Base-by-base conservation (phyloP, 202 grass and related monocot species). In the Panicum virgatum region DNA sequence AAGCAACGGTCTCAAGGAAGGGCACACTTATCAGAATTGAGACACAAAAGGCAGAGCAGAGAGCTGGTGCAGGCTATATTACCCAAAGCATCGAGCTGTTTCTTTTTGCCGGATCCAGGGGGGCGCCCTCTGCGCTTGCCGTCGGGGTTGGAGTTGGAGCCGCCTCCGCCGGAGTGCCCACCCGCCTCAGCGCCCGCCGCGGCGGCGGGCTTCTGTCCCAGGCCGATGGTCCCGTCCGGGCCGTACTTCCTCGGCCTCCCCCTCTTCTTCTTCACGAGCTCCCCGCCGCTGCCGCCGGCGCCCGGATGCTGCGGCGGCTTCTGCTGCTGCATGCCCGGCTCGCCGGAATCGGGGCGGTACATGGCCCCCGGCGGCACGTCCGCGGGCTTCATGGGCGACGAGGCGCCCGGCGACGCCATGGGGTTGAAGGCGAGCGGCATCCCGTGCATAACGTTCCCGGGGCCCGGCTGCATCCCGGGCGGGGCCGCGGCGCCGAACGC, bases 241-340 rank as follows among this genome's bases (percentile, higher is more conserved):
- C 97, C 97, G 2, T 99, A 99, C 88, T 99, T 99, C 69, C 97
- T 99, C n/a, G 97, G 97, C 81, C 97, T 89, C 12, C 97, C 96
- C 87, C 97, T 92, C 87, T 96, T 99, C 84, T 99, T 99, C 88
- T 94, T 99, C 75, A 92, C 82, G 16, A 80, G 87, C 70, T 99
- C 97, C 42, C 79, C 81, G 3, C 86, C 83, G 61, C 79, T 48
- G 47, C 70, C 65, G 37, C 50, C 39, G 18, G 20, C 19, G 10
- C 80, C 80, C 13, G 69, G 61, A 0, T 76, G 85, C 69, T 78
- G 79, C 50, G 72, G 69, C 77, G 69, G 60, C 3, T 75, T 81
- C n/a, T n/a, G n/a, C n/a, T n/a, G n/a, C 70, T 82, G 83, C 76
- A 75, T 42, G 79, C 39, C 91, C 51, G 65, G 73, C 51, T 45